Base-by-base conservation (phyloP, 768 basidiomycete species). In the Tylopilus rubrobrunneus region DNA sequence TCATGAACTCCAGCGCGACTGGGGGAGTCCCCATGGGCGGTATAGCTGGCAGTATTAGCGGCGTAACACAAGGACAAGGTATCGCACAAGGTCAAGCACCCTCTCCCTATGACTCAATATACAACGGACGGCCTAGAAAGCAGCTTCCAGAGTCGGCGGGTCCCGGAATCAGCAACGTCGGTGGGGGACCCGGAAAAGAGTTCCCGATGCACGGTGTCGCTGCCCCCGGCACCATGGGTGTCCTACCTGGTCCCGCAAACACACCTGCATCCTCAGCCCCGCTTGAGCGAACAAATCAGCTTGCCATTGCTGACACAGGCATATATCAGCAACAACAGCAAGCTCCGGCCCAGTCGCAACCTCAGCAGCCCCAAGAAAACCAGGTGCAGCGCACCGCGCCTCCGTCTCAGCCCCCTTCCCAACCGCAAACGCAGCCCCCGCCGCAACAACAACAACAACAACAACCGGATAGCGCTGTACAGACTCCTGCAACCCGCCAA, bases 41-140 rank as follows among this genome's bases (percentile, higher is more conserved):
- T 1, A 52, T 66, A 39, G 9, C 48, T 1, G 59, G 57, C 21
- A 25, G 48, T 19, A 55, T 66, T 47, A 51, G 51, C 21, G 28
- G 54, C 27, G 56, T 45, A 2, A 45, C 51, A n/a, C 67, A 67
- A 51, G 55, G 42, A 0, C 65, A 64, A 25, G 54, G 45, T 34
- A 48, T 62, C 37, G 2, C 51, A 2, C 67, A 71, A 36, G 48
- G 53, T 1, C 67, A 62, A 48, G 67, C 55, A 15, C 62, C 57
- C 1, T 44, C 87, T 45, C 78, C 84, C 10, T 90, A 87, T 61
- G 89, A 92, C 47, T 75, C 83, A 61, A 81, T 86, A 62, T 91
- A 83, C 67, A 89, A 87, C 59, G 85, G 88, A 31, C 83, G 90
- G 42, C 91, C 90, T 12, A 79, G 90, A 60, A 93, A 93, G 68